Evolutionary conservation across 257 asterid species (phyloP), one percentile per base, ranked within the genome.

Genomic region (Striga asiatica): DNA sequence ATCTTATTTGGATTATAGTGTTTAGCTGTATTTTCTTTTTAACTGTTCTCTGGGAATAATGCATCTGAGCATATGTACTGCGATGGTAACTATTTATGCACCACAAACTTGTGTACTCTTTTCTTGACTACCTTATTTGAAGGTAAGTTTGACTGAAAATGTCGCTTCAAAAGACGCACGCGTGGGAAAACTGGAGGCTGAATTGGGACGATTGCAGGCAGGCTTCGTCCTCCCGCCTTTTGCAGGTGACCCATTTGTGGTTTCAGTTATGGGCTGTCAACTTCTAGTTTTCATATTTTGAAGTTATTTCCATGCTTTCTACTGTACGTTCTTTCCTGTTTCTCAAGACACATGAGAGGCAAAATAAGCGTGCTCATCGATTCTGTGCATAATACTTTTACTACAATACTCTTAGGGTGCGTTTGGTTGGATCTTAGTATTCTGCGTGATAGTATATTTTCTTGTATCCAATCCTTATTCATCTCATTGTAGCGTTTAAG

Each of bases 91-190:
- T 14, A 25, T 3, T 41, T 17, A 24, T 52, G 21, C 34, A 29
- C 35, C 24, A 8, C 17, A 34, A 8, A 43, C 25, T 17, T 13
- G 32, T 50, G 56, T 61, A 8, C 18, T 19, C 12, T 57, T 48
- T 28, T 3, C 48, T 18, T 20, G 27, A 45, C 42, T 49, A 25
- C 52, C 23, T 27, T 27, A 1, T 56, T 61, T 67, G 65, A 70
- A 88, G 97, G 81, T 84, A 34, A 76, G 77, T 55, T 66, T 81
- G 78, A 76, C 95, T 54, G 95, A 84, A 60, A 78, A 47, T 41
- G 74, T 77, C 65, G 80, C 88, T 32, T 56, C 73, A 9, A 92
- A 77, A 73, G 94, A 88, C 24, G 93, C 85, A 38, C 82, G 87
- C 8, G 6, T 82, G 32, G 69, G 69, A 53, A 82, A 82, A n/a